phyloP scores from a whole-genome alignment of 352 stramenopile species.

The Phytophthora pisi region DNA sequence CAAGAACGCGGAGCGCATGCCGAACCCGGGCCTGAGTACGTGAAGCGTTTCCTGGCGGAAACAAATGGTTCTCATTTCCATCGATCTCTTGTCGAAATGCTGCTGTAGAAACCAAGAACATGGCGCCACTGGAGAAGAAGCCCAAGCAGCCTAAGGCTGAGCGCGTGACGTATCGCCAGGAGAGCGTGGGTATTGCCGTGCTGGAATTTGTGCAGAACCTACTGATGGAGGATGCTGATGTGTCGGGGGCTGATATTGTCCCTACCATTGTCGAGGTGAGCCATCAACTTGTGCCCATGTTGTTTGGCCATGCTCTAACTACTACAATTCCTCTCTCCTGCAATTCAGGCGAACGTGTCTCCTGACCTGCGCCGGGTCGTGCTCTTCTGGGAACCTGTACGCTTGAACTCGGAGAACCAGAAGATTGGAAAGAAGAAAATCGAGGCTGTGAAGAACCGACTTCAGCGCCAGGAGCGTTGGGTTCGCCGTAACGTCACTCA shows the following conservation, averaged over 20 bases:
- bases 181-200: slow-evolving; percentile 70
- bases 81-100: not conserved
- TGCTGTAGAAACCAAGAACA: slow-evolving; percentile 69
- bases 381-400: slow-evolving; percentile 76
- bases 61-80: not conserved
- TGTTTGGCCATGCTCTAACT: not conserved
- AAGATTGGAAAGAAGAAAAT: slow-evolving; percentile 79
- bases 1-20: slow-evolving; percentile 64
- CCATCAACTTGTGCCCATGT: not conserved
- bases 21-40: slow-evolving; percentile 50
- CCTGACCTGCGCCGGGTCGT: slow-evolving; percentile 71
- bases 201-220: slow-evolving; percentile 75
- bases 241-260: slow-evolving; percentile 63
- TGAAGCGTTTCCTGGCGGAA: not conserved
- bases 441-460: slow-evolving; percentile 61
- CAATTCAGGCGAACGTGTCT: slow-evolving; percentile 64
- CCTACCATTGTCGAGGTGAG: slow-evolving; percentile 72
- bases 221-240: slow-evolving; percentile 65
- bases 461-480: slow-evolving; percentile 70
- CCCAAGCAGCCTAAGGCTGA: slow-evolving; percentile 64
- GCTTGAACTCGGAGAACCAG: slow-evolving; percentile 73
- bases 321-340: not conserved
- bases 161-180: slow-evolving; percentile 73
- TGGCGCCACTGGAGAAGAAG: slow-evolving; percentile 75
- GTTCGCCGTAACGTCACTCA: slow-evolving; percentile 72